These are phyloP conservation scores for Backusella sp. DNA, from an alignment of 192 early-diverging fungal genomes.

Conservation along the genomic window DNA sequence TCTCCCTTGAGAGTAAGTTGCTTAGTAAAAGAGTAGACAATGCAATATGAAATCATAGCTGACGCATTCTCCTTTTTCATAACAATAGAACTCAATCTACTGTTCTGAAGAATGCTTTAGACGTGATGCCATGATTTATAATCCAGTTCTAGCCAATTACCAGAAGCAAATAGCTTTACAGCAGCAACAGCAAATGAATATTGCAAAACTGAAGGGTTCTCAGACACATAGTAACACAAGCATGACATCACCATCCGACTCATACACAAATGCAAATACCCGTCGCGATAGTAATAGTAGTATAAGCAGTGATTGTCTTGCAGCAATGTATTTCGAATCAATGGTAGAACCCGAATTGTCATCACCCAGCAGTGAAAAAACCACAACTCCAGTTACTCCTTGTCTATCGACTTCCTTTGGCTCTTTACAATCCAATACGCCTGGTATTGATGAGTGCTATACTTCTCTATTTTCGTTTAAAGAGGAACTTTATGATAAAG, in stretches of 20 bases:
- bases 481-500: not conserved
- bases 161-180: not conserved
- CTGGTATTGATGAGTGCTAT: not conserved
- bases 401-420: not conserved
- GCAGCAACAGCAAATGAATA: not conserved
- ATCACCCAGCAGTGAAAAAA: not conserved
- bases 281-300: constrained; percentile 1
- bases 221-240: not conserved
- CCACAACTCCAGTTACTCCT: not conserved
- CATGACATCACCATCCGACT: not conserved
- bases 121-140: not conserved
- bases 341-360: not conserved
- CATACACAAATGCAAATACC: not conserved
- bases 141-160: not conserved
- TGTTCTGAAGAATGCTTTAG: constrained; percentile 8
- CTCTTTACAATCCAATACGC: not conserved
- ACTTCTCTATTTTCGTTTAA: not conserved
- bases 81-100: not conserved
- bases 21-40: not conserved
- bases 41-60: not conserved
- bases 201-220: not conserved
- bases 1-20: constrained; percentile 16
- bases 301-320: constrained; percentile 4
- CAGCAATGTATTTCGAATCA: constrained; percentile 11
- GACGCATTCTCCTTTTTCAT: not conserved